Base-by-base conservation (phyloP, 805 yeast species). In the Yueomyces sinensis region DNA sequence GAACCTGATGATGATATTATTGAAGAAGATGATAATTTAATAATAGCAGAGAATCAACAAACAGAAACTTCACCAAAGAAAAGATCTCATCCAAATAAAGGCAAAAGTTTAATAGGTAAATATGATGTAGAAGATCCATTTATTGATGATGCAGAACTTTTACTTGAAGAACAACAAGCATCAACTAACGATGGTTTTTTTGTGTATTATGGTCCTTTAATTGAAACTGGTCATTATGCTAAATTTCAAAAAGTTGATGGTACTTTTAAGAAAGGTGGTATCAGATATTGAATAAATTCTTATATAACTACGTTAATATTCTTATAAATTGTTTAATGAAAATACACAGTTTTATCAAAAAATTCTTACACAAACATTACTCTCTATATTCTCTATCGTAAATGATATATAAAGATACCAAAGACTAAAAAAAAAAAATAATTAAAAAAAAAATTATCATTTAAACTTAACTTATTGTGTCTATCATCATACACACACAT, bases 111-210 rank as follows among this genome's bases (percentile, higher is more conserved):
- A 43, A 83, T 86, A 25, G 95, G 95, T 2, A 84, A 82, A 50
- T 91, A 91, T 57, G 98, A 91, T 53, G 65, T 73, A 32, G 76
- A 82, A 40, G 99, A 91, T 56, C 98, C 97, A 2, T 91, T 91
- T 50, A 91, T 91, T 38, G 99, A 91, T 59, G 98, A 91, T 58
- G 72, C 83, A 13, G 99, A 91, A 58, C 62, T 86, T 45, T 70
- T 74, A 37, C 81, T 91, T 81, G 98, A 91, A 58, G 95, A 87
- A 54, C 93, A 82, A 48, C 76, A 94, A 7, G 87, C 89, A 2
- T 76, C 89, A 1, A 86, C 95, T 1, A 81, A 81, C 43, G 97
- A 91, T 50, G 98, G 97, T 2, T 91, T 87, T 53, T 91, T 89
- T 45, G 95, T 91, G 0, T 91, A 76, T 56, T 82, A 86, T 63